Base-by-base conservation (phyloP, 2,329 filamentous ascomycete genomes). In the Myriosclerotinia scirpicola region DNA sequence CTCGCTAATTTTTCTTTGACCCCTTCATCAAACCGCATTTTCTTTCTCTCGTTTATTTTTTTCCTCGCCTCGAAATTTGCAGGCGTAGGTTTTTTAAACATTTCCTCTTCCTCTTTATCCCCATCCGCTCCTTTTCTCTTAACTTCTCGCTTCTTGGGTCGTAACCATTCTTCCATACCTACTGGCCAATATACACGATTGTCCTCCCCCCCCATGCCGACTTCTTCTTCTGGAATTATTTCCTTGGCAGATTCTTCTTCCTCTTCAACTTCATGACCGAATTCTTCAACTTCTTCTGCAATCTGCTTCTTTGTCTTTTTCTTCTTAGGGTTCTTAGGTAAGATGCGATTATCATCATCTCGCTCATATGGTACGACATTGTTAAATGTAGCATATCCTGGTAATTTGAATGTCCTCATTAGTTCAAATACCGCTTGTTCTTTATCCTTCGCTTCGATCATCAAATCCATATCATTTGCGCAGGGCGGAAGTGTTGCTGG, bases 371-470 rank as follows among this genome's bases (percentile, higher is more conserved):
- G 93, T 2, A 94, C 81, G 1, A 98, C 81, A 65, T 96, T 87
- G 71, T 90, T 90, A 75, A 96, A 87, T 0, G 79, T 84, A 26
- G 95, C 83, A 79, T 88, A 91, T 0, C 93, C 93, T 0, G 93
- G 91, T 0, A 98, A 82, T 73, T 89, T 93, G 77, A 93, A 96
- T 0, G 83, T 93, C 30, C 90, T 85, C 93, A 97, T 97, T 22
- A 98, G 83, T 70, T 96, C 92, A 73, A 98, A 96, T 0, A 97
- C 92, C 0, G 94, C 93, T 77, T 98, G 94, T 76, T 98, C 94
- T 78, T 98, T 98, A 75, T 97, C 94, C 77, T 98, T 98, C 58
- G 94, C 94, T 79, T 98, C 94, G 68, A 98, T 97, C 94, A 98
- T 98, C n/a, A 98, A 82, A 75, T 97, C 94, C 90, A 96, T 95